Evolutionary conservation across 352 stramenopile species (phyloP), one percentile per base, ranked within the genome.

Genomic region (Globisporangium radiosum): DNA sequence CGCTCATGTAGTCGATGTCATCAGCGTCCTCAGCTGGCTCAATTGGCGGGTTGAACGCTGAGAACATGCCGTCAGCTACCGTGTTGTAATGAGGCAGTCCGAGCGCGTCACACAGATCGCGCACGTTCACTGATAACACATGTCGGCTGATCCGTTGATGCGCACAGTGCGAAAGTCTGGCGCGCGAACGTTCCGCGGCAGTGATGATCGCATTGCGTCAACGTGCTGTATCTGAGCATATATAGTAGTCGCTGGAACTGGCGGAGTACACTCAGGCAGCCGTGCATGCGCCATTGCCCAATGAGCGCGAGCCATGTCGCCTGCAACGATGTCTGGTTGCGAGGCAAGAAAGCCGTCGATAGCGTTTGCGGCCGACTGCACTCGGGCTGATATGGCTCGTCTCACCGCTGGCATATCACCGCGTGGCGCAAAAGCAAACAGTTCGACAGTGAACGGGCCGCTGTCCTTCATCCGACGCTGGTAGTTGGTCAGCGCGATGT

Each of bases 251-350:
- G 42, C 15, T 3, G 42, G 42, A 9, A 45, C 9, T 33, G 33
- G 5, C 33, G 48, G 48, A 11, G 8, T 53, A 44, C 48, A 52
- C 2, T 57, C 57, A 13, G 57, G 47, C 37, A 64, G 47, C 10
- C 48, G 57, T 43, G 45, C 42, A 13, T 62, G 57, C 17, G n/a
- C 56, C 36, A 63, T 53, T 1, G 48, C 54, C 49, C 54, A 65
- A 36, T 60, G 54, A 7, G 63, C 66, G 7, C 15, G 58, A 15
- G 50, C 49, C 19, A 66, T 60, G 5, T 69, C 49, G 0, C 59
- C 63, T 43, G 59, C 58, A 33, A 56, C 47, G 1, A 69, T 37
- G 3, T 64, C 52, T 10, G 43, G 7, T 1, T 17, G n/a, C 5
- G 45, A 33, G 15, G 7, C 5, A 5, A 50, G 45, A 33, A 36